phyloP scores from a whole-genome alignment of 2,329 filamentous ascomycete genomes.

The Orbilia oligospora region DNA sequence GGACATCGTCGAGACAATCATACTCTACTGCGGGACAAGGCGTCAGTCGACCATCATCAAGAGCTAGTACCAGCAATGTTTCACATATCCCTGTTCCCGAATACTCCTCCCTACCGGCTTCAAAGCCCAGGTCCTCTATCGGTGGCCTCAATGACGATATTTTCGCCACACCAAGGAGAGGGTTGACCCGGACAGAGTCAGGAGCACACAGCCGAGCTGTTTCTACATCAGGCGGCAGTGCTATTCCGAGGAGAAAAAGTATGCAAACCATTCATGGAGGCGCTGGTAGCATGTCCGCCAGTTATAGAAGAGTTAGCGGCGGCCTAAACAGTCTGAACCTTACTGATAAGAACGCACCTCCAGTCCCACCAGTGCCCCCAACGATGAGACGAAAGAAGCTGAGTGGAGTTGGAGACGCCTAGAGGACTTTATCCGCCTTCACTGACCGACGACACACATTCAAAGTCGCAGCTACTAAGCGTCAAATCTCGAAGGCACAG shows the following conservation, averaged over 20 bases:
- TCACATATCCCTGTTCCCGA: slow-evolving; percentile 53
- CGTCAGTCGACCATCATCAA: slow-evolving; percentile 49
- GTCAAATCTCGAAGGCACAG: slow-evolving; percentile 13
- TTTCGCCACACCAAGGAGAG: slow-evolving; percentile 51
- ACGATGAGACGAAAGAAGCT: slow-evolving; percentile 62
- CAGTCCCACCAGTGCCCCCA: slow-evolving; percentile 30
- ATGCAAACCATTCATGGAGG: slow-evolving; percentile 62
- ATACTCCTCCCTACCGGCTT: slow-evolving; percentile 26
- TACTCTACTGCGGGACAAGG: slow-evolving; percentile 48
- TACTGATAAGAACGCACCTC: slow-evolving; percentile 21
- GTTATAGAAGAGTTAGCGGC: slow-evolving; percentile 48
- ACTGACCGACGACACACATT: slow-evolving; percentile 1
- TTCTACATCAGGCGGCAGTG: slow-evolving; percentile 60
- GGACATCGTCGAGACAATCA: slow-evolving; percentile 47
- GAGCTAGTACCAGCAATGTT: slow-evolving; percentile 38
- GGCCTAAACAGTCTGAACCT: slow-evolving; percentile 19
- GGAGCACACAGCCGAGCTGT: slow-evolving; percentile 47
- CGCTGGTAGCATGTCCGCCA: slow-evolving; percentile 58
- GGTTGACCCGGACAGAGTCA: slow-evolving; percentile 56
- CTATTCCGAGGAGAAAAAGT: slow-evolving; percentile 61
- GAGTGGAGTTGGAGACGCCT: slow-evolving; percentile 62
- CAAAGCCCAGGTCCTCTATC: slow-evolving; percentile 52
- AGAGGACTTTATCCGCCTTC: slow-evolving; percentile 34
- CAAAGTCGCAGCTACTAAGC: slow-evolving; percentile 23
- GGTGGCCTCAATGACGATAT: slow-evolving; percentile 53